A percentile compares a stretch with the other conserved stretches of the same genome.
Conservation (phyloP, 2,329 filamentous ascomycete species). For the Botrytis elliptica region DNA sequence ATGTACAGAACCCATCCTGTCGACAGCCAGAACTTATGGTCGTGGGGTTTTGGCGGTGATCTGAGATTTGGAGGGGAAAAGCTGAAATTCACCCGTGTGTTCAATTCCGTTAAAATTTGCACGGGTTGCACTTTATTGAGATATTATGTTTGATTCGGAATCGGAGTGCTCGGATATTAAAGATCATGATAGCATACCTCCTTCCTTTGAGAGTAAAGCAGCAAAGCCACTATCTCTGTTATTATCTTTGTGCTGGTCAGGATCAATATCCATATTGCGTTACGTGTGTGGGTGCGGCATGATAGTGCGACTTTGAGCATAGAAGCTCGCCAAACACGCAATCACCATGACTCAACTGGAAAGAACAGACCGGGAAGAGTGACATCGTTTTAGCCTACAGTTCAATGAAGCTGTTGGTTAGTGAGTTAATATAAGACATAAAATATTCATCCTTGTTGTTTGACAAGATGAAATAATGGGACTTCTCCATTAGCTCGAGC, state of each 20-base stretch:
- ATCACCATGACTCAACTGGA: background rate
- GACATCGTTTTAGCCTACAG: background rate
- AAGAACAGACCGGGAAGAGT: background rate
- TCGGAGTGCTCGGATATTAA: background rate
- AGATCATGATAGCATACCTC: background rate
- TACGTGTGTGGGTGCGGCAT: background rate
- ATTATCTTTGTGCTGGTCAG: background rate
- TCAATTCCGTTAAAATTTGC: background rate
- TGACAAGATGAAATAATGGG: background rate
- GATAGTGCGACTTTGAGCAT: conserved; percentile 9
- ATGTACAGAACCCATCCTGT: conserved; percentile 22
- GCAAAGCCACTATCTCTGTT: background rate
- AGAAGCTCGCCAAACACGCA: conserved; percentile 1
- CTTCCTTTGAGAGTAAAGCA: background rate
- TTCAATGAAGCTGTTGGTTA: background rate
- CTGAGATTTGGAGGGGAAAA: background rate
- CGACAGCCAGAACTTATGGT: background rate
- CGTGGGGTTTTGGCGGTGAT: background rate
- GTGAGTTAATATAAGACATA: background rate
- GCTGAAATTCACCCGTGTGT: background rate
- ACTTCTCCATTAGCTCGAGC: background rate
- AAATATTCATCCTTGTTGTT: background rate
- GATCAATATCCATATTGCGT: background rate
- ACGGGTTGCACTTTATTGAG: background rate
- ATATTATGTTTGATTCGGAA: background rate